Percentiles rank a stretch among this genome's conserved stretches.
Conservation (phyloP, 805 yeast species). For the Saturnispora sekii region DNA sequence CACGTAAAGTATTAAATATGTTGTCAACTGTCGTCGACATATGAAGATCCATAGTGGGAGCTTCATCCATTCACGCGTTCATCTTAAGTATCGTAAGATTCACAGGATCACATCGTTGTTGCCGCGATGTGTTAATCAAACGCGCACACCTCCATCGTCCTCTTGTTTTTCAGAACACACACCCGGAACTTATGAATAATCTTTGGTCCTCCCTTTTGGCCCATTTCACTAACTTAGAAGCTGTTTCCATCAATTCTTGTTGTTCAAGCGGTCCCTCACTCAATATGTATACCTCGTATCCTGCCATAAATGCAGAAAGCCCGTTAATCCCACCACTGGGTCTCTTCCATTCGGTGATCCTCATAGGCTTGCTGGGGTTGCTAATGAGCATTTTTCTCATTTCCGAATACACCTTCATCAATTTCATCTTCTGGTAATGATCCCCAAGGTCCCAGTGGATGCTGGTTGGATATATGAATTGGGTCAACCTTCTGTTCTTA, state of each 20-base stretch:
- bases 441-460: slow-evolving; percentile 13
- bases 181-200: slow-evolving; percentile 68
- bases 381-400: slow-evolving; percentile 10
- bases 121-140: no score
- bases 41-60: no score
- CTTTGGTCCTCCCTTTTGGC: slow-evolving; percentile 61
- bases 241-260: slow-evolving; percentile 49
- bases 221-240: slow-evolving; percentile 64
- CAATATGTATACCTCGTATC: slow-evolving; percentile 53
- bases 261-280: slow-evolving; percentile 46
- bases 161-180: slow-evolving; percentile 35
- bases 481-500: slow-evolving; percentile 57
- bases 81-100: no score
- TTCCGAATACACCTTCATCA: slow-evolving; percentile 22
- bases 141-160: no score
- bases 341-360: slow-evolving; percentile 20
- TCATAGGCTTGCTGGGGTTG: slow-evolving; percentile 16
- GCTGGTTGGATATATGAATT: slow-evolving; percentile 34
- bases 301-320: slow-evolving; percentile 20
- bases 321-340: slow-evolving; percentile 20
- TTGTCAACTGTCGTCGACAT: no score
- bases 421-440: slow-evolving; percentile 14
- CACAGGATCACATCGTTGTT: no score
- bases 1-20: no score
- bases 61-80: no score